phyloP scores from a whole-genome alignment of 805 yeast species.

The Ogataea henricii region DNA sequence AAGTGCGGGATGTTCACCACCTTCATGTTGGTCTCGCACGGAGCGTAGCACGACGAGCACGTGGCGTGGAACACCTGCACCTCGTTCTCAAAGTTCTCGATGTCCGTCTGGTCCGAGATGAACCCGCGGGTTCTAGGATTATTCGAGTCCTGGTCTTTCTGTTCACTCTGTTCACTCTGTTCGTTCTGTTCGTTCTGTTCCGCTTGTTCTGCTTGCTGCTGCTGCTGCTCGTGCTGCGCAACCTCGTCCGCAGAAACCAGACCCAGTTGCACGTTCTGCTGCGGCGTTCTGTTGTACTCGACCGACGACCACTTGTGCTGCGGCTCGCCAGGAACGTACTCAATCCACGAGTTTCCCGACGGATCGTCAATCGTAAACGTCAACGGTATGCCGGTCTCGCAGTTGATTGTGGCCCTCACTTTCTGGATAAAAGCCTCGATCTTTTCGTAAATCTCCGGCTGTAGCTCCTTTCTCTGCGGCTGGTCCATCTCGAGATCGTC shows the following conservation, averaged over 20 bases:
- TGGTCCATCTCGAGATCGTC: slow-evolving; percentile 82
- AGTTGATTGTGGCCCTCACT: slow-evolving; percentile 61
- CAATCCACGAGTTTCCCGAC: slow-evolving; percentile 96
- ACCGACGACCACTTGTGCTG: slow-evolving; percentile 86
- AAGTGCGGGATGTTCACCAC: slow-evolving; percentile 95
- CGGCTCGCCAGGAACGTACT: slow-evolving; percentile 82
- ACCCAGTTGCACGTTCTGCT: slow-evolving; percentile 85
- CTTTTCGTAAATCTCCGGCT: slow-evolving; percentile 75
- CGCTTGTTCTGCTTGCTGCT: slow-evolving; percentile 39
- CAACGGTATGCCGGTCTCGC: slow-evolving; percentile 71
- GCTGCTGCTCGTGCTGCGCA: slow-evolving; percentile 49
- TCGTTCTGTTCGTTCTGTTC: slow-evolving; percentile 39
- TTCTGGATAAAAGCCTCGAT: slow-evolving; percentile 68
- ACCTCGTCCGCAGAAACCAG: slow-evolving; percentile 70
- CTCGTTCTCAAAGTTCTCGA: slow-evolving; percentile 84
- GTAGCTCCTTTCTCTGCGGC: slow-evolving; percentile 68
- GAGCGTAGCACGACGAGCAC: slow-evolving; percentile 84
- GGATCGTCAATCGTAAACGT: slow-evolving; percentile 88
- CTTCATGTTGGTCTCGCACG: slow-evolving; percentile 94
- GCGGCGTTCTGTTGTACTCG: slow-evolving; percentile 82
- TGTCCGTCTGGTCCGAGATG: slow-evolving; percentile 69
- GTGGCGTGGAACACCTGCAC: slow-evolving; percentile 92
- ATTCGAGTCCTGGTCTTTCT: slow-evolving; percentile 23
- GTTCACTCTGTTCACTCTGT: slow-evolving; percentile 6
- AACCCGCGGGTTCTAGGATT: slow-evolving; percentile 57